Conservation (phyloP, 352 stramenopile species). For the Globisporangium camurandrum region DNA sequence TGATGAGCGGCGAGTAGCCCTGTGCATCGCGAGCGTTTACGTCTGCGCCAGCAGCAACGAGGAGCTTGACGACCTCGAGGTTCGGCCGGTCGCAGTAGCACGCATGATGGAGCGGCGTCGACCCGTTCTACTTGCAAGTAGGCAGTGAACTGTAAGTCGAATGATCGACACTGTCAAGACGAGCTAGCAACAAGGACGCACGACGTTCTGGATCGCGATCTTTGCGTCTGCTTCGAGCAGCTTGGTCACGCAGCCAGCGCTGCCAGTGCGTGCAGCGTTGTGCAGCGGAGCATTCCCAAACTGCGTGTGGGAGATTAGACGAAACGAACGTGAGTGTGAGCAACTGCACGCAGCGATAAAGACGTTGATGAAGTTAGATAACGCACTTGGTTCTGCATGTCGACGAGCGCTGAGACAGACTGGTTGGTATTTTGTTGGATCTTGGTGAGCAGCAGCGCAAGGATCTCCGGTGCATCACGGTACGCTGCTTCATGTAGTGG, state of each 20-base stretch:
- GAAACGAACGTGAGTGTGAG: not conserved
- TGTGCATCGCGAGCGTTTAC: constrained; percentile 60
- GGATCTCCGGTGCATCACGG: constrained; percentile 37
- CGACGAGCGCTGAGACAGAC: constrained; percentile 25
- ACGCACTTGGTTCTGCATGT: constrained; percentile 53
- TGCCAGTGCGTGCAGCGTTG: constrained; percentile 56
- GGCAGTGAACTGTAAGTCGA: not conserved
- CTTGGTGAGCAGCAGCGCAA: constrained; percentile 41
- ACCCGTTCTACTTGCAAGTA: constrained; percentile 43
- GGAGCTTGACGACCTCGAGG: constrained; percentile 35
- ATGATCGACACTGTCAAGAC: not conserved
- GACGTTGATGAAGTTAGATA: too few species aligned
- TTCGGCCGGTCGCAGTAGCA: constrained; percentile 70
- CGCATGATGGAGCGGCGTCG: constrained; percentile 60
- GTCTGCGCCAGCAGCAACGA: constrained; percentile 51
- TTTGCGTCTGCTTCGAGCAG: constrained; percentile 46
- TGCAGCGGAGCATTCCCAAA: constrained; percentile 78
- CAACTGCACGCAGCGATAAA: not conserved
- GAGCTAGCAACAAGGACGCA: constrained; percentile 13
- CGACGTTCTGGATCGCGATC: constrained; percentile 39
- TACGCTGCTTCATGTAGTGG: constrained; percentile 66
- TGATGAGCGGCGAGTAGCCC: constrained; percentile 52
- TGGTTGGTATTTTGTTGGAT: constrained; percentile 39
- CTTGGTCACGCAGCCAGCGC: constrained; percentile 30
- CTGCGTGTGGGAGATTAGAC: constrained; percentile 15